Conservation (phyloP, 257 asterid species). For the Ligustrum vulgare region DNA sequence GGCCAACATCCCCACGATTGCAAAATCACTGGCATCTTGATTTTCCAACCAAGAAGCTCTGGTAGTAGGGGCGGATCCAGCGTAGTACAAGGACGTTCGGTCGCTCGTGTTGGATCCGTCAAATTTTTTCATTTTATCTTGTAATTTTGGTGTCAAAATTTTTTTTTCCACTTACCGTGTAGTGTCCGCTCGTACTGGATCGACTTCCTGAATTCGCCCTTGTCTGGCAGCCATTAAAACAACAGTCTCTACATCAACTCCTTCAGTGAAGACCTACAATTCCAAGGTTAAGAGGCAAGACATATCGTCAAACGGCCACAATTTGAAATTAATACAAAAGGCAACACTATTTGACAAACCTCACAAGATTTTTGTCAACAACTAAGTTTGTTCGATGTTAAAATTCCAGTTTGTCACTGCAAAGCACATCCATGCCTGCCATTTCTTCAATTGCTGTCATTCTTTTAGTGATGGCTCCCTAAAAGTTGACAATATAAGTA, state of each 20-base stretch:
- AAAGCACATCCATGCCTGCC: no score
- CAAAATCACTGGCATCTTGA: constrained; percentile 44
- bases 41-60: constrained; percentile 44
- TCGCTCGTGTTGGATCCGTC: no score
- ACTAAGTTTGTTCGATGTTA: constrained; percentile 38
- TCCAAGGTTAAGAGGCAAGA: neutral
- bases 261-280: constrained; percentile 32
- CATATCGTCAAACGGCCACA: neutral
- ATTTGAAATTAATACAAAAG: neutral
- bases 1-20: constrained; percentile 39
- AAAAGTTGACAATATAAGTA: no score
- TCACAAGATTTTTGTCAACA: constrained; percentile 40
- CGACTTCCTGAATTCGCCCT: no score
- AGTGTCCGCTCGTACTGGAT: no score
- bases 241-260: constrained; percentile 31
- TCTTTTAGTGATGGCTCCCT: no score
- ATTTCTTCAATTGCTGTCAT: no score
- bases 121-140: no score
- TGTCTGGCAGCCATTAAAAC: constrained; percentile 41
- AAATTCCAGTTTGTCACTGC: constrained; percentile 45
- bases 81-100: no score
- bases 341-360: constrained; percentile 18
- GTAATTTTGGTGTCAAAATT: no score
- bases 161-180: no score
- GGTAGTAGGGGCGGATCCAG: no score